phyloP scores from a whole-genome alignment of 495 filamentous ascomycete genomes.

The Talaromyces borbonicus region DNA sequence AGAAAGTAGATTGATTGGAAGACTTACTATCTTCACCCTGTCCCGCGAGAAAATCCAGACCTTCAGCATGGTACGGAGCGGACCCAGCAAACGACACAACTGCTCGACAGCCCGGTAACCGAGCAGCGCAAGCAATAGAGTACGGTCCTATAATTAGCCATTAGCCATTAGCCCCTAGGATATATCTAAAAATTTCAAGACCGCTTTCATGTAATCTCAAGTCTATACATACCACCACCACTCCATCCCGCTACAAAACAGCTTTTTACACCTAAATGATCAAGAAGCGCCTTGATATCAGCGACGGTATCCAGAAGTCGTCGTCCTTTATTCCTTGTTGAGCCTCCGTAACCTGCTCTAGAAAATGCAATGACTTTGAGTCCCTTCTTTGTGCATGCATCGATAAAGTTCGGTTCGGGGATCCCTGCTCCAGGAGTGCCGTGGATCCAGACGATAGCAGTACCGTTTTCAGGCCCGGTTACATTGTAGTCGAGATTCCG shows the following conservation, averaged over 20 bases:
- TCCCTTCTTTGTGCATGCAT: constrained; percentile 2
- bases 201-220: no score
- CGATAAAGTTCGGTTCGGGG: background rate
- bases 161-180: background rate
- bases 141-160: background rate
- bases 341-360: constrained; percentile 2
- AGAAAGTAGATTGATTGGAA: no score
- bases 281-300: background rate
- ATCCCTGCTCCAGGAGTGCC: background rate
- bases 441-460: background rate
- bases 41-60: background rate
- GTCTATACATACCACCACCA: background rate
- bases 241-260: constrained; percentile 2
- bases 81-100: background rate
- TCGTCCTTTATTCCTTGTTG: background rate
- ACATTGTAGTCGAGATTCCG: constrained; percentile 1
- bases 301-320: background rate
- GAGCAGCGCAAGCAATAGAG: constrained; percentile 1
- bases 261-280: background rate
- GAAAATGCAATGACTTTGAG: constrained; percentile 1
- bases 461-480: background rate
- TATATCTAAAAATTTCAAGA: background rate
- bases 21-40: constrained; percentile 1
- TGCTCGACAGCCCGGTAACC: background rate
- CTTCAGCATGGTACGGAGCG: background rate